Conservation (phyloP, 1,284 basidiomycete genomes). For the Trametes pubescens region DNA sequence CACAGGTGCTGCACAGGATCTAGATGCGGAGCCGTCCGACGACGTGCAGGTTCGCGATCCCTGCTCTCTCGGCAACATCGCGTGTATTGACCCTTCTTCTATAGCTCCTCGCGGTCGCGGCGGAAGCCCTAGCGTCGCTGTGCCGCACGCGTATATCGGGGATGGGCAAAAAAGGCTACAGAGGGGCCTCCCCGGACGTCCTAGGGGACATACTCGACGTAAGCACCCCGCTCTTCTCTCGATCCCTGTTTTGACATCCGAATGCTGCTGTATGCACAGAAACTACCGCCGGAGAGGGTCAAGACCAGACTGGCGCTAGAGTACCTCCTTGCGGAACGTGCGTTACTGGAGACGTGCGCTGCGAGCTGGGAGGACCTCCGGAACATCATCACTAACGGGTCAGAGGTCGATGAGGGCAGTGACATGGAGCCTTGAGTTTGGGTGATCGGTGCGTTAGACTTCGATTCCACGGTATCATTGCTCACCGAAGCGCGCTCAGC, state of each 20-base stretch:
- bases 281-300: slow-evolving; percentile 28
- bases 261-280: slow-evolving; percentile 25
- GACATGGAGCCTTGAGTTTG: slow-evolving; percentile 7
- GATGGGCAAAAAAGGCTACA: slow-evolving; percentile 34
- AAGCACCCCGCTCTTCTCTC: slow-evolving; percentile 29
- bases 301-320: slow-evolving; percentile 50
- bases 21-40: slow-evolving; percentile 1
- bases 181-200: slow-evolving; percentile 29
- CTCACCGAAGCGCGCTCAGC: too few relatives aligned
- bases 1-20: neutral
- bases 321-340: slow-evolving; percentile 51
- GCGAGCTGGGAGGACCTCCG: slow-evolving; percentile 48
- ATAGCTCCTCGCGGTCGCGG: neutral
- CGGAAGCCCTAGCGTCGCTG: slow-evolving; percentile 11
- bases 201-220: slow-evolving; percentile 52
- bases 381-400: neutral
- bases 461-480: neutral
- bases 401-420: neutral
- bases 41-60: neutral
- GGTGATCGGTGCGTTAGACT: neutral
- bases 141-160: slow-evolving; percentile 19
- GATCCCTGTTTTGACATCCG: neutral
- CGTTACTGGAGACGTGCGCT: slow-evolving; percentile 53
- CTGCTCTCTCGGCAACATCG: too few relatives aligned
- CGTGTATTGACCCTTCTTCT: too few relatives aligned